phyloP scores from a whole-genome alignment of 768 basidiomycete species.

The Mycena belliarum region DNA sequence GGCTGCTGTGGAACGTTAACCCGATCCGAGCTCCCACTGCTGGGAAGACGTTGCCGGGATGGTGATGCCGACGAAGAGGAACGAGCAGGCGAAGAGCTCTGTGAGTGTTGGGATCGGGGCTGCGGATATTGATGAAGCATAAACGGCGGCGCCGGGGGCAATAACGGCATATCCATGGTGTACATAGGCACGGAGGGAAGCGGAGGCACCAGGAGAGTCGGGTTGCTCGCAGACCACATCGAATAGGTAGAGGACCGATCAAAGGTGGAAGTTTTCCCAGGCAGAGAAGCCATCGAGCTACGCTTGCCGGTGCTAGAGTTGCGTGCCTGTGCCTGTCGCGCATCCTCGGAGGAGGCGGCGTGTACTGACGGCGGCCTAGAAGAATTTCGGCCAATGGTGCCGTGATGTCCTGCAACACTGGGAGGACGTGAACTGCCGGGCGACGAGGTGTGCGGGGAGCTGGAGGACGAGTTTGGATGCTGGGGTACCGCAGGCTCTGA shows the following conservation, averaged over 20 bases:
- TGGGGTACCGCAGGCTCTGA: constrained; percentile 45
- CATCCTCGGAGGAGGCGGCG: constrained; percentile 60
- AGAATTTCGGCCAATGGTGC: constrained; percentile 28
- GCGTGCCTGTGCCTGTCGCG: constrained; percentile 41
- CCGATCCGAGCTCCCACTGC: constrained; percentile 32
- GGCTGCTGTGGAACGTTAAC: constrained; percentile 23
- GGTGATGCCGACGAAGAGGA: constrained; percentile 39
- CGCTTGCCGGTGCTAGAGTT: constrained; percentile 40
- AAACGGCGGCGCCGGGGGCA: constrained; percentile 75
- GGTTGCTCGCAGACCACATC: constrained; percentile 41
- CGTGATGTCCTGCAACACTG: constrained; percentile 39
- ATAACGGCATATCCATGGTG: constrained; percentile 63
- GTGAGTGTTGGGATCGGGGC: constrained; percentile 33
- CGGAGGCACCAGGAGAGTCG: constrained; percentile 30
- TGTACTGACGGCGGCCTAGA: constrained; percentile 59
- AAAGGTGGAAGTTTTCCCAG: constrained; percentile 31
- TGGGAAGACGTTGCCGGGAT: constrained; percentile 35
- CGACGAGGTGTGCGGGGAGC: constrained; percentile 42
- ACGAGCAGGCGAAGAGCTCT: constrained; percentile 35
- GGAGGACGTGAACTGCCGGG: constrained; percentile 54
- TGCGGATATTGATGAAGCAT: constrained; percentile 66
- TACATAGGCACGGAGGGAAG: constrained; percentile 41
- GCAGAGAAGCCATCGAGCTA: constrained; percentile 40
- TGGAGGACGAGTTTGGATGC: constrained; percentile 26
- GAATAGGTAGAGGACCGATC: constrained; percentile 37